Evolutionary conservation across 768 basidiomycete genomes (phyloP).

Genomic region (Suillus hirtellus): DNA sequence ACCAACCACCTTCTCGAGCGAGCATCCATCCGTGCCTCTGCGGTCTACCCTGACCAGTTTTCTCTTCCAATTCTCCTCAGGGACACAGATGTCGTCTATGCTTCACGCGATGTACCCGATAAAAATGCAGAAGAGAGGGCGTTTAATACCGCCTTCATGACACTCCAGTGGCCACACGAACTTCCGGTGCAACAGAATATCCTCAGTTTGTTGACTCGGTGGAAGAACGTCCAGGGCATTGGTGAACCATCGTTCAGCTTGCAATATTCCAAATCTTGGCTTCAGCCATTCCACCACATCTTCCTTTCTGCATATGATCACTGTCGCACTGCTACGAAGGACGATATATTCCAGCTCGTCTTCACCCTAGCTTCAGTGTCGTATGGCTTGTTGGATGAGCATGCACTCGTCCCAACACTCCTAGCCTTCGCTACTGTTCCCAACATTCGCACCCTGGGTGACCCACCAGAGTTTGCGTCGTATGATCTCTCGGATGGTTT

Average conservation of each 20-base stretch:
- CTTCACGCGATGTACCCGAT: background rate
- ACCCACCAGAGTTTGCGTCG: background rate
- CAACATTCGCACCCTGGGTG: background rate
- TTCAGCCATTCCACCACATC: background rate
- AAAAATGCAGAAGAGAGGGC: background rate
- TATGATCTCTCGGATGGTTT: conserved; percentile 4
- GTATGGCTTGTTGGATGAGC: background rate
- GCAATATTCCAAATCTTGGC: background rate
- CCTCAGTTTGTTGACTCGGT: background rate
- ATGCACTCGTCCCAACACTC: background rate
- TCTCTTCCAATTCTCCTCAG: background rate
- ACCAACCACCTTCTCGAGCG: background rate
- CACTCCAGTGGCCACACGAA: background rate
- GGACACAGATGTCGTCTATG: background rate
- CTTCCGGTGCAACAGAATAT: background rate
- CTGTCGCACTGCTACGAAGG: background rate
- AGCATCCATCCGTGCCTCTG: conserved; percentile 11
- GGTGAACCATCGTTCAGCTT: background rate
- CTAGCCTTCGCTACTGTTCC: background rate
- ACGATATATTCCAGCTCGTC: background rate
- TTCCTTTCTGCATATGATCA: background rate
- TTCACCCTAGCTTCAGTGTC: background rate
- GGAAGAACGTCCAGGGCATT: background rate
- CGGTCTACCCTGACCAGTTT: background rate
- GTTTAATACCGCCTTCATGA: background rate